Percentiles rank a stretch among this genome's conserved stretches.
Conservation (phyloP, 2,329 filamentous ascomycete genomes). For the Colletotrichum trifolii region DNA sequence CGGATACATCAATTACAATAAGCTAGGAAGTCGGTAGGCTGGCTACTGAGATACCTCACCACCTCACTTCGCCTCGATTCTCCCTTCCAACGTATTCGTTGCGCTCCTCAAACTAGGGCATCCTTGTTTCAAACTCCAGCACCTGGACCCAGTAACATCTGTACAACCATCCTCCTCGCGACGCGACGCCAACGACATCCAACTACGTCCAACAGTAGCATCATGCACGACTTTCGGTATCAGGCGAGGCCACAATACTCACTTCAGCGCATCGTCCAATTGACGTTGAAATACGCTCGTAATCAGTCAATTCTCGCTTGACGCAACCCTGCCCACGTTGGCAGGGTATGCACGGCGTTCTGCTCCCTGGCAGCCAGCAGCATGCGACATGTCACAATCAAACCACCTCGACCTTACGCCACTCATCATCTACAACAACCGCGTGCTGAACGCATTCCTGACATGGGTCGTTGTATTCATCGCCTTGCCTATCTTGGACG, state of each 20-base stretch:
- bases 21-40: too few relatives aligned
- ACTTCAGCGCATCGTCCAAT: not conserved
- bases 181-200: not conserved
- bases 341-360: not conserved
- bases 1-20: too few relatives aligned
- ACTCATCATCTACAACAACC: not conserved
- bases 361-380: not conserved
- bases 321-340: not conserved
- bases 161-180: not conserved
- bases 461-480: too few relatives aligned
- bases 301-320: not conserved
- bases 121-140: conserved; percentile 7
- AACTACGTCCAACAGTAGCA: not conserved
- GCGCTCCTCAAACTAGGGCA: not conserved
- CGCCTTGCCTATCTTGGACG: too few relatives aligned
- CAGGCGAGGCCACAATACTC: conserved; percentile 4
- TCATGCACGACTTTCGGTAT: not conserved
- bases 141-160: not conserved
- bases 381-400: conserved; percentile 24
- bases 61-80: too few relatives aligned
- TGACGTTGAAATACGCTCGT: not conserved
- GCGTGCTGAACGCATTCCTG: too few relatives aligned
- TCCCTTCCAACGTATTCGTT: too few relatives aligned
- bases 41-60: too few relatives aligned
- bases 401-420: conserved; percentile 13